Base-by-base conservation (phyloP, 164 flowering plant genomes). In the Dillenia turbinata region DNA sequence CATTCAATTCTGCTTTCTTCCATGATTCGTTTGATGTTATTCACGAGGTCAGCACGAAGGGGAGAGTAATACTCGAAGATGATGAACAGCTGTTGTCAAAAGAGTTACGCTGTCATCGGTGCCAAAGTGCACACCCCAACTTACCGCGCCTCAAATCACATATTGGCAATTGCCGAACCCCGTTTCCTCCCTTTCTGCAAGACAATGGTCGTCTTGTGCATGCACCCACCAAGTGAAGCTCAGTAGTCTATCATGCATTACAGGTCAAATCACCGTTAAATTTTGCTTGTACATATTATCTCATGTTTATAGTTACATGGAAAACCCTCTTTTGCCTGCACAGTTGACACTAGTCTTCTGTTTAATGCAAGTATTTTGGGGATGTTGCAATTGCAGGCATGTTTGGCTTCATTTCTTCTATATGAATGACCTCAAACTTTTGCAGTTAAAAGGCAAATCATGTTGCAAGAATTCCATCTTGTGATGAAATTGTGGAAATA, bases 61-160 rank as follows among this genome's bases (percentile, higher is more conserved):
- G 90, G 40, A 78, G 77, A 61, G 81, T 81, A 2, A 67, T 60
- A 47, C 5, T 83, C 46, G 73, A 69, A 47, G 74, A 71, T 48
- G 87, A 81, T 5, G 85, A 89, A 5, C 77, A 63, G 14, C 44
- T 77, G 47, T 59, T 90, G 66, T 77, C 87, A 1, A 86, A 68
- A 82, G 98, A 90, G 80, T 48, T 94, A 52, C 83, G 97, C 2
- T 94, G 98, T 82, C 83, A 90, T 67, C 65, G 95, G 8, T 94
- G 97, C 71, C 73, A 83, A 76, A 90, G 95, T 66, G 95, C 89
- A 16, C 97, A 94, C 65, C 98, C 98, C 12, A 89, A 81, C 75
- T 81, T 93, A 17, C 98, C 92, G 10, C 85, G 84, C 46, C 82
- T 93, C 52, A 93, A 88, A 75, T 78, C 88, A 5, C 98, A 92